Conservation (phyloP, 2,329 filamentous ascomycete genomes). For the Coniochaeta pulveracea region DNA sequence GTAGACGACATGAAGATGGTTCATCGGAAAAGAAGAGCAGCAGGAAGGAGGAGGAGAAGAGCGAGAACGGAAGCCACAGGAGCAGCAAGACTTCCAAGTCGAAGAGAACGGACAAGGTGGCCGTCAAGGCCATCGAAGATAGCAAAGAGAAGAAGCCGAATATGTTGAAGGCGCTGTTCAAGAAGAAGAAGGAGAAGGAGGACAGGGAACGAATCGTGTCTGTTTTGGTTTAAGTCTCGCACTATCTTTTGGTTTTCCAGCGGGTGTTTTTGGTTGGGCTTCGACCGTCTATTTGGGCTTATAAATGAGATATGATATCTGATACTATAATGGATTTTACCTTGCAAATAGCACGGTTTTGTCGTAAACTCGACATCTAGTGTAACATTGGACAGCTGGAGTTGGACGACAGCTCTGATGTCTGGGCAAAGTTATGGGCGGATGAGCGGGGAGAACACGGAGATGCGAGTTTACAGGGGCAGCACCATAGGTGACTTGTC, state of each 20-base stretch:
- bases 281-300: no score
- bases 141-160: conserved; percentile 30
- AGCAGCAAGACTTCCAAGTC: conserved; percentile 23
- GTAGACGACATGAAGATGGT: conserved; percentile 5
- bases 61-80: conserved; percentile 24
- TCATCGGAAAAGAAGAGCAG: conserved; percentile 18
- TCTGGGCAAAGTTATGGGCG: no score
- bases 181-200: conserved; percentile 40
- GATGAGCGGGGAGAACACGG: no score
- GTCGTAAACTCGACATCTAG: no score
- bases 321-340: no score
- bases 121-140: conserved; percentile 22
- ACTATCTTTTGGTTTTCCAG: background rate
- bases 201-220: conserved; percentile 18
- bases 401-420: no score
- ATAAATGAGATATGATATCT: no score
- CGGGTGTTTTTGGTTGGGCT: background rate
- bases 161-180: conserved; percentile 48
- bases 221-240: conserved; percentile 9
- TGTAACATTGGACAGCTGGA: no score
- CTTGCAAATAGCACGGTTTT: no score
- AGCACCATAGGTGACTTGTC: no score
- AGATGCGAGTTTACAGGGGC: no score
- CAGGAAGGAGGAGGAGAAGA: conserved; percentile 14
- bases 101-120: conserved; percentile 18